Percentiles rank a stretch among this genome's conserved stretches.
Evolutionary conservation across 495 filamentous ascomycete genomes (phyloP).

Genomic region (Podospora pseudocomata): DNA sequence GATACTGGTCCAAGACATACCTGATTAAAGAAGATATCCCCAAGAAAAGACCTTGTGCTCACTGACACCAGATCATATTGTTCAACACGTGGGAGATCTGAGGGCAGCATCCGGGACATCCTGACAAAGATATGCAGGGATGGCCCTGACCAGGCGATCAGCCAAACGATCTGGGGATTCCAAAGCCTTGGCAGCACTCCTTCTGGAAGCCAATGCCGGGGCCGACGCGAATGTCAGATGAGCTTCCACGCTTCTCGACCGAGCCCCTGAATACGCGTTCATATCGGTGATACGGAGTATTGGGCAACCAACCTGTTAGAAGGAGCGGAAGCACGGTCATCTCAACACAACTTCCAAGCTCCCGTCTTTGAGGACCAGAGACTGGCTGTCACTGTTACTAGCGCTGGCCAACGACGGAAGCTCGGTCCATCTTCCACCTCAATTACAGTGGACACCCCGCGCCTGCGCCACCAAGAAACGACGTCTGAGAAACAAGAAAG

Average conservation of each 20-base stretch:
- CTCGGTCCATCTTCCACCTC: not conserved
- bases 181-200: constrained; percentile 5
- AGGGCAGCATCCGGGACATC: not conserved
- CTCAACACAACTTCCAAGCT: not conserved
- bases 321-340: not conserved
- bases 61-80: not conserved
- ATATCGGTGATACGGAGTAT: not conserved
- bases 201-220: constrained; percentile 5
- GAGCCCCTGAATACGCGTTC: not conserved
- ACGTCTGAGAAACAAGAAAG: not conserved
- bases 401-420: not conserved
- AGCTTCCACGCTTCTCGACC: not conserved
- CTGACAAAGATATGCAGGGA: constrained; percentile 3
- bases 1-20: too few species aligned
- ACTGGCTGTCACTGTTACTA: not conserved
- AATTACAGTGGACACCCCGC: not conserved
- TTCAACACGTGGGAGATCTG: constrained; percentile 1
- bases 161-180: not conserved
- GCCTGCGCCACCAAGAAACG: not conserved
- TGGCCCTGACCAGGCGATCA: constrained; percentile 5
- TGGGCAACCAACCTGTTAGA: not conserved
- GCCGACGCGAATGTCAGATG: not conserved
- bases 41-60: not conserved
- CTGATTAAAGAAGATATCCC: too few species aligned
- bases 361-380: not conserved